A percentile compares a stretch with the other conserved stretches of the same genome.
phyloP scores from a whole-genome alignment of 352 stramenopile genomes.

The Phytophthora multivora region DNA sequence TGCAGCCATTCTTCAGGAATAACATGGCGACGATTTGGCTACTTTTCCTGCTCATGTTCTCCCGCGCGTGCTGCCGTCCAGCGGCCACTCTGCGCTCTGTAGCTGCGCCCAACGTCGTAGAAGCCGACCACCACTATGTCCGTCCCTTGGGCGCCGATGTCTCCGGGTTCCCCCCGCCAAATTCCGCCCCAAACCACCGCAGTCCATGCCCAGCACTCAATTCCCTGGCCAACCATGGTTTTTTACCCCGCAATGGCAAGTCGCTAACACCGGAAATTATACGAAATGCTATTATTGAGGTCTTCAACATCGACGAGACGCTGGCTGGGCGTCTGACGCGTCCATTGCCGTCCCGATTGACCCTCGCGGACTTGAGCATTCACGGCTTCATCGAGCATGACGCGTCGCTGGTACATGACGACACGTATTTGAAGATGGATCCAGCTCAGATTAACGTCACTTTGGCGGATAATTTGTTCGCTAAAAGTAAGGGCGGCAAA shows the following conservation, averaged over 20 bases:
- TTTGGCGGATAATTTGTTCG: constrained; percentile 45
- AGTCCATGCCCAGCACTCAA: constrained; percentile 72
- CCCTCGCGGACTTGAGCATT: constrained; percentile 57
- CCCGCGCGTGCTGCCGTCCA: constrained; percentile 2
- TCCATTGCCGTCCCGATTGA: constrained; percentile 41
- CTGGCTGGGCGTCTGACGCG: constrained; percentile 42
- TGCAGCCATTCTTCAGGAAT: neutral
- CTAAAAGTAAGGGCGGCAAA: constrained; percentile 31
- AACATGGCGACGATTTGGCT: constrained; percentile 1
- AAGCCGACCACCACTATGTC: constrained; percentile 40
- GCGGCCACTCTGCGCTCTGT: neutral
- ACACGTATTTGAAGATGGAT: constrained; percentile 52
- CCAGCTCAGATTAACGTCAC: constrained; percentile 54
- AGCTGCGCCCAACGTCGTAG: neutral
- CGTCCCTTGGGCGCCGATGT: constrained; percentile 42
- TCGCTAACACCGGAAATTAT: constrained; percentile 46
- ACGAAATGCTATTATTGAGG: constrained; percentile 40
- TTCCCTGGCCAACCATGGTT: constrained; percentile 71
- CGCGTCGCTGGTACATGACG: constrained; percentile 72
- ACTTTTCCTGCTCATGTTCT: constrained; percentile 16
- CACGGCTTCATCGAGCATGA: constrained; percentile 67
- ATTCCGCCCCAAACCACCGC: constrained; percentile 47
- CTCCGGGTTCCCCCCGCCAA: constrained; percentile 50
- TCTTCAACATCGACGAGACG: constrained; percentile 53
- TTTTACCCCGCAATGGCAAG: constrained; percentile 67